Evolutionary conservation across 2,329 filamentous ascomycete genomes (phyloP).

Genomic region (Nemania sp.): DNA sequence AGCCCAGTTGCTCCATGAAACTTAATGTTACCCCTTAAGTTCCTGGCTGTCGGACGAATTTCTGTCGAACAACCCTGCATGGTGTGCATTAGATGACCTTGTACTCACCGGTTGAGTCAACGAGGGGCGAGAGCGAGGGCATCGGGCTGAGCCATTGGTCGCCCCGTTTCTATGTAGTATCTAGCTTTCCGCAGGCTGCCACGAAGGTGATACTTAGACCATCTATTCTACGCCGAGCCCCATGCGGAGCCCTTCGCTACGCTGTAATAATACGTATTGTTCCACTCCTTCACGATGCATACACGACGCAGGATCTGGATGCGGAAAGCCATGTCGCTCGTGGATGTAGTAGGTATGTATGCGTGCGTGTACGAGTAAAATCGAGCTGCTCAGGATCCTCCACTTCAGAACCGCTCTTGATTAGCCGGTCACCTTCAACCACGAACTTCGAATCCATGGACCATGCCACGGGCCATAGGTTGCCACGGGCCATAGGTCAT

Average conservation of each 20-base stretch:
- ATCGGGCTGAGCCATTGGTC: background rate
- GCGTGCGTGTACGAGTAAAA: constrained; percentile 21
- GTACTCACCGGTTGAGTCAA: background rate
- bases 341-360: constrained; percentile 20
- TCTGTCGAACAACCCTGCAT: background rate
- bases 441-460: background rate
- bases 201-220: too few relatives aligned
- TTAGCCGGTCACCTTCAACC: constrained; percentile 18
- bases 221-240: too few relatives aligned
- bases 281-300: constrained; percentile 10
- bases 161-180: background rate
- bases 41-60: background rate
- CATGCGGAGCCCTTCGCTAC: background rate
- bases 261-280: background rate
- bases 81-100: background rate
- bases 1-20: too few relatives aligned
- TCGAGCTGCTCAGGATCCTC: constrained; percentile 5
- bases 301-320: constrained; percentile 9
- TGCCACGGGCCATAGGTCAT: background rate
- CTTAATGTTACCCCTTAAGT: background rate
- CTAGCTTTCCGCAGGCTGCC: background rate
- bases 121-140: background rate
- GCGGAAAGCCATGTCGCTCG: background rate
- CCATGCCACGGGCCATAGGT: background rate
- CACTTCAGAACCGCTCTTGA: constrained; percentile 11